Percentiles rank a stretch among this genome's conserved stretches.
Conservation (phyloP, 345 rosid genomes). For the Ceriops zippeliana region DNA sequence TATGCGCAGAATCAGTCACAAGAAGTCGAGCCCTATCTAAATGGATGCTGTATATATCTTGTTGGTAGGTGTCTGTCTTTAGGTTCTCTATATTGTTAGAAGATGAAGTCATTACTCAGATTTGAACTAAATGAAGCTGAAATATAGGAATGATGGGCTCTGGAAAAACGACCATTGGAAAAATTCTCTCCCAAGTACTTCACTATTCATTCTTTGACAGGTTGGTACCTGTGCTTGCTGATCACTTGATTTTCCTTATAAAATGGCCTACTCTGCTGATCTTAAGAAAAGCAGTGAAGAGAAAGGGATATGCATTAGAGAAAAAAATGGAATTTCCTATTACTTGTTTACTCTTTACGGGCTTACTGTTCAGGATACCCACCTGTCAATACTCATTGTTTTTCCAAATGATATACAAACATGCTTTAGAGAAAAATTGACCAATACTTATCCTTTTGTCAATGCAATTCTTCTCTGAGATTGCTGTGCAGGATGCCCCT, state of each 20-base stretch:
- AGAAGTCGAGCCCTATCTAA: conserved; percentile 66
- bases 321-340: neutral
- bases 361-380: neutral
- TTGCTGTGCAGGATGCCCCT: conserved; percentile 8
- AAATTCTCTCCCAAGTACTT: conserved; percentile 67
- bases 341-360: neutral
- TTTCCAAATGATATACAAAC: no score
- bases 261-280: neutral
- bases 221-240: conserved; percentile 36
- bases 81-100: conserved; percentile 1
- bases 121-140: conserved; percentile 12
- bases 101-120: conserved; percentile 5
- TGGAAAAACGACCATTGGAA: conserved; percentile 92
- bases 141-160: conserved; percentile 94
- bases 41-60: conserved; percentile 78
- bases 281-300: neutral
- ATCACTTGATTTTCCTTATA: conserved; percentile 1
- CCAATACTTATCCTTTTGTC: neutral
- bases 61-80: conserved; percentile 68
- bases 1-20: conserved; percentile 70
- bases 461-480: neutral
- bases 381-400: no score
- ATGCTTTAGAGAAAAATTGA: neutral
- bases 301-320: conserved; percentile 3
- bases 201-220: conserved; percentile 75